Base-by-base conservation (phyloP, 768 basidiomycete genomes). In the Serendipita sp. region DNA sequence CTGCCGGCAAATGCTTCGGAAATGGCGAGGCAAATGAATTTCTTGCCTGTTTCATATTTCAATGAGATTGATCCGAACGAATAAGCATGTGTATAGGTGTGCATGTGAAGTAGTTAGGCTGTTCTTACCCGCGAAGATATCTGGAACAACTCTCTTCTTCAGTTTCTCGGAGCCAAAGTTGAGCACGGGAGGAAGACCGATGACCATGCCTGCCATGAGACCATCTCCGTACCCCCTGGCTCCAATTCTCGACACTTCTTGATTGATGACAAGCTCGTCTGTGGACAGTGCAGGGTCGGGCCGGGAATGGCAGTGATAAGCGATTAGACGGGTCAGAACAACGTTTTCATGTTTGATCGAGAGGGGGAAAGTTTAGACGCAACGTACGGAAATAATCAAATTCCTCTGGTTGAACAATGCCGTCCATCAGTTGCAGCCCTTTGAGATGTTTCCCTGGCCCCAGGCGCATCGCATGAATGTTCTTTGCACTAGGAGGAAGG, bases 361-460 rank as follows among this genome's bases (percentile, higher is more conserved):
- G 30, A 65, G 32, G 56, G 4, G 32, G 30, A 3, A 28, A 41
- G 13, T 41, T 7, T 13, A 41, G 13, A 7, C 23, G 4, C 15
- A 52, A 70, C 70, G 67, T 74, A 71, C 93, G 90, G 81, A 94
- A 95, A 71, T 88, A 90, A 72, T 94, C 88, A 69, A 88, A 94
- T 73, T 87, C 81, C 72, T 91, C 88, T 1, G 89, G 88, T 67
- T 82, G 81, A 18, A 92, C 85, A 30, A 86, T 70, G 2, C 88
- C 91, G 65, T 78, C 80, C 79, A 90, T 83, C 2, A 95, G 77
- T 4, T 76, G 79, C n/a, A 80, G 78, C 1, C 94, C 94, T 72
- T 89, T 80, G 47, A 94, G 75, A 69, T 93, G 91, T 70, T 86
- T 89, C 41, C 89, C 90, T 0, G 94, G 94, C 15, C 95, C 95